Base-by-base conservation (phyloP, 2,329 filamentous ascomycete species). In the Epichloe baconii region DNA sequence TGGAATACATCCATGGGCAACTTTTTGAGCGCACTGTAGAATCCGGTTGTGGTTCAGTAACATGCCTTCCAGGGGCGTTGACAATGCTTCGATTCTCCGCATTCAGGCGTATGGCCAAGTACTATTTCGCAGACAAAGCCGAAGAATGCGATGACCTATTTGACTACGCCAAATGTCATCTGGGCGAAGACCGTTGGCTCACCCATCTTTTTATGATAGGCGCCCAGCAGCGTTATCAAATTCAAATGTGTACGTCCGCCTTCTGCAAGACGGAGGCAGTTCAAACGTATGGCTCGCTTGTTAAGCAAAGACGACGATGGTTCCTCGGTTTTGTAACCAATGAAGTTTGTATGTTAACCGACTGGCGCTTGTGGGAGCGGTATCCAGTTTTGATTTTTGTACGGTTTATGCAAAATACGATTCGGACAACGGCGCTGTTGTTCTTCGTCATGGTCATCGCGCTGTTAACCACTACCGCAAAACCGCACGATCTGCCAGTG, bases 181-280 rank as follows among this genome's bases (percentile, higher is more conserved):
- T 97, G 43, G 93, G 93, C 40, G 93, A 97, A 68, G 93, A 98
- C 68, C 79, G 91, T 56, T 97, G 91, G 90, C 77, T 97, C 52
- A 98, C 91, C 1, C 93, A 98, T 72, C 77, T 98, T 53, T 96
- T 98, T 75, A 98, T 98, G 93, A 93, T 97, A 62, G 90, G 89
- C 23, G 90, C 91, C 44, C 88, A 89, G 71, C 82, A 94, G 66
- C 79, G 87, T 41, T 94, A 95, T 66, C 93, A 97, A 68, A 96
- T 97, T 55, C 88, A 95, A 68, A 91, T 97, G 83, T 96, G 93
- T 67, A 95, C 90, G 1, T 91, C 88, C 50, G 93, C 91, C 7
- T 97, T 97, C 66, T 97, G 93, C 78, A 97, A 97, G 70, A 97
- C 93, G 0, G 91, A 97, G 67, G 91, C 93, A 23, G 91, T 96